Base-by-base conservation (phyloP, 2,329 filamentous ascomycete genomes). In the Neospermospora avenae region DNA sequence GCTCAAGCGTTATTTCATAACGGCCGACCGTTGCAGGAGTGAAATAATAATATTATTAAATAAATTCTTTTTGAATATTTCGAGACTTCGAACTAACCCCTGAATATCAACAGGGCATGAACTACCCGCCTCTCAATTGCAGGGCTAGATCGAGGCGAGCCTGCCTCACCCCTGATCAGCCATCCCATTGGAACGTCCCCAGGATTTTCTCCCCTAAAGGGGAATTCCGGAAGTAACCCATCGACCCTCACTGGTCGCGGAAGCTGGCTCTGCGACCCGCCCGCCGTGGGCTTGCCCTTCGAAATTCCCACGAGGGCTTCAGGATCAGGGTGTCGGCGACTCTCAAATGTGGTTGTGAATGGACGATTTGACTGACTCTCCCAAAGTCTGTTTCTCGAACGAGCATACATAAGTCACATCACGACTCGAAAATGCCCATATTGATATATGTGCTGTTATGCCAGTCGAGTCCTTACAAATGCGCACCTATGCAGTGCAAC, bases 191-290 rank as follows among this genome's bases (percentile, higher is more conserved):
- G 31, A 37, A 51, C 28, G n/a, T 22, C 14, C 48, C 48, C 31
- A 37, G 48, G 22, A 49, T 18, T 18, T 22, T 13, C 48, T 35
- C 2, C 16, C 48, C 48, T 18, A 20, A 51, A 37, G 35, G 28
- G 28, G 48, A 51, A 14, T 51, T 51, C 48, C 48, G 48, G 48
- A 51, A 14, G 48, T 11, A 37, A 51, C 28, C 31, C 48, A 37
- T 34, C 35, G 48, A 51, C 31, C 31, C 18, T 51, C 31, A 51
- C 18, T 37, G 48, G 48, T 28, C 48, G 48, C 48, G 48, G 48
- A 51, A 51, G 48, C 48, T 51, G 48, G 48, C 28, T 51, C 48
- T 51, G 48, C 48, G n/a, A 51, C 48, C 48, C 46, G 46, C 34
- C 46, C 46, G n/a, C 22, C n/a, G 25, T 20, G 16, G n/a, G 28